These are phyloP conservation scores for Monosporascus sp. DNA, from an alignment of 2,329 filamentous ascomycete genomes.

Conservation along the genomic window DNA sequence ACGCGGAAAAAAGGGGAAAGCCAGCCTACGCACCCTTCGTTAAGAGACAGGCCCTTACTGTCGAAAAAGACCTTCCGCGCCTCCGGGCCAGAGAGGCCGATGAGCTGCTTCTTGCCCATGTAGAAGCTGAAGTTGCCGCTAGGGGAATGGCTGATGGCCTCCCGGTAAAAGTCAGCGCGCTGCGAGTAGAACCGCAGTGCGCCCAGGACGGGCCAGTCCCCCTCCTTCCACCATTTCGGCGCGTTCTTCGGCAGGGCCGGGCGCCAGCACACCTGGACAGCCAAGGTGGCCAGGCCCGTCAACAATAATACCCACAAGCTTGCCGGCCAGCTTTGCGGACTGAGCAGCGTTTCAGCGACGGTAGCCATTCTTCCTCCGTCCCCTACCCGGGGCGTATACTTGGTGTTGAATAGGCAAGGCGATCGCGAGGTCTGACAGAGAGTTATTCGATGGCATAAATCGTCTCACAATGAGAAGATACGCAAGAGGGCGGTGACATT, in stretches of 20 bases:
- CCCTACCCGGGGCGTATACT: too few relatives aligned
- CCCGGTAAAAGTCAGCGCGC: conserved; percentile 36
- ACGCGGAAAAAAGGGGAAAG: too few relatives aligned
- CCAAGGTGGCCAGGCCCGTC: conserved; percentile 8
- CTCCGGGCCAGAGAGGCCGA: conserved; percentile 37
- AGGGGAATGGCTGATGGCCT: conserved; percentile 22
- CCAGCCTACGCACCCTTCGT: conserved; percentile 30
- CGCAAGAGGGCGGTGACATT: too few relatives aligned
- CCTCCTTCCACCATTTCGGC: conserved; percentile 19
- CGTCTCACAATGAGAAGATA: too few relatives aligned
- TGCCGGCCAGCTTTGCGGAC: conserved; percentile 12
- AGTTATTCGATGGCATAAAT: too few relatives aligned
- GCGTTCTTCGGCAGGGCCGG: conserved; percentile 18
- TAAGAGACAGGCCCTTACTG: conserved; percentile 35
- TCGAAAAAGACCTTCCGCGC: conserved; percentile 42
- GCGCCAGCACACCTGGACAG: conserved; percentile 16
- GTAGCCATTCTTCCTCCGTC: background rate
- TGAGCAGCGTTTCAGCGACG: background rate
- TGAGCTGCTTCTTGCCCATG: conserved; percentile 37
- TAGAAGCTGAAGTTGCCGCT: conserved; percentile 46
- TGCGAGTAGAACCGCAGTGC: conserved; percentile 36
- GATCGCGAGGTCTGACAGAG: too few relatives aligned
- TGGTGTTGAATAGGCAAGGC: too few relatives aligned
- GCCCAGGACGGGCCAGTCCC: conserved; percentile 34
- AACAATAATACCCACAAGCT: conserved; percentile 17